Base-by-base conservation (phyloP, 441 rosid genomes). In the Bruguiera hainesii region DNA sequence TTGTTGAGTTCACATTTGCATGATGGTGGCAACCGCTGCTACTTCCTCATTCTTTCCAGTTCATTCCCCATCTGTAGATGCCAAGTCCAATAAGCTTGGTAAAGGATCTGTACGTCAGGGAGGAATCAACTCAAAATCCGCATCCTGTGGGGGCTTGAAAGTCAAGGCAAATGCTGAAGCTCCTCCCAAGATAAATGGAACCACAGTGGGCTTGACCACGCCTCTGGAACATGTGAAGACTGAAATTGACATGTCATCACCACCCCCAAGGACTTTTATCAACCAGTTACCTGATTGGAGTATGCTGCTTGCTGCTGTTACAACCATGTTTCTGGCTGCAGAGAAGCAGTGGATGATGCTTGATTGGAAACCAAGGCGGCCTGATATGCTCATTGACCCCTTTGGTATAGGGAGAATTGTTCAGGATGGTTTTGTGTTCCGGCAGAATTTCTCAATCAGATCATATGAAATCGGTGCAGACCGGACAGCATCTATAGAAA, bases 321-420 rank as follows among this genome's bases (percentile, higher is more conserved):
- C 99, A 4, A 95, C 99, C 0, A 73, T 92, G 57, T 95, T 95
- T 77, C 78, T 95, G 86, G 99, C 99, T 0, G 99, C 98, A 10
- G 99, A 95, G 83, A 95, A 95, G 77, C 99, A 95, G 80, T 95
- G 98, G 98, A 95, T 84, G 98, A 95, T 92, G 97, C 95, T 95
- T 63, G 98, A 95, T 56, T 90, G 97, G 98, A 92, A 95, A 79
- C 96, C 98, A 0, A 87, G 84, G 71, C 86, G 97, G 42, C 33
- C 96, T 20, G 99, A 95, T 70, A 82, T 90, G 96, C 79, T 89
- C 10, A 78, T 84, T 42, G 96, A 95, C 68, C 96, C 96, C 0
- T 90, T 89, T 49, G 96, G 93, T 42, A 58, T 90, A 13, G 99
- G 97, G 61, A 89, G 83, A 70, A 85, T 95, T 21, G 98, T 95